These are phyloP conservation scores for Chrysanthemum lavandulifolium DNA, from an alignment of 129 eudicot genomes.

Conservation along the genomic window DNA sequence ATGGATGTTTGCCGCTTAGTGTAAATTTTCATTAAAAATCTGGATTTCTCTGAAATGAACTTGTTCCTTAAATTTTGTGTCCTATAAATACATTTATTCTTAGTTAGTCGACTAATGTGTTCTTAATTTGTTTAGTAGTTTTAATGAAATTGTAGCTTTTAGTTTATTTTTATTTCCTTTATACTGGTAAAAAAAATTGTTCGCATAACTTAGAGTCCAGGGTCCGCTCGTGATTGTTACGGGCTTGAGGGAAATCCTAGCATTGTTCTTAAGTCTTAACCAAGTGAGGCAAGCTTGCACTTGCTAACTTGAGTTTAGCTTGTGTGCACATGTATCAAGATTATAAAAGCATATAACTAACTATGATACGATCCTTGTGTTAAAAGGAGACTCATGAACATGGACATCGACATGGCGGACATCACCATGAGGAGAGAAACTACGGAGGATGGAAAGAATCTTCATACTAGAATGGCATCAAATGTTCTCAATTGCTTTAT, in stretches of 20 bases:
- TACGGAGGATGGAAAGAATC: slow-evolving; percentile 80
- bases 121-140: too few species aligned
- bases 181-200: too few species aligned
- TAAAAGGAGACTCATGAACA: slow-evolving; percentile 39
- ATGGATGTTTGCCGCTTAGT: too few species aligned
- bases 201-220: too few species aligned
- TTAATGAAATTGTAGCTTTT: too few species aligned
- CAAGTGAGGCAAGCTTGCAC: neutral
- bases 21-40: too few species aligned
- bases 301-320: neutral
- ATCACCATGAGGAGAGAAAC: slow-evolving; percentile 36
- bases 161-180: too few species aligned
- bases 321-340: neutral
- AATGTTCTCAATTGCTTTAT: neutral
- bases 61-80: too few species aligned
- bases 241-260: neutral
- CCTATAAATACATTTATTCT: too few species aligned
- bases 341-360: neutral
- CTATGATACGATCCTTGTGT: slow-evolving; percentile 1
- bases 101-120: too few species aligned
- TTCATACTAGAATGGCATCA: slow-evolving; percentile 30
- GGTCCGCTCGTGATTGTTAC: neutral
- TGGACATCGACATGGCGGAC: slow-evolving; percentile 26
- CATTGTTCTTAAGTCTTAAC: neutral
- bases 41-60: too few species aligned